These are phyloP conservation scores for Didymella glomerata DNA, from an alignment of 2,329 filamentous ascomycete genomes.

Conservation along the genomic window DNA sequence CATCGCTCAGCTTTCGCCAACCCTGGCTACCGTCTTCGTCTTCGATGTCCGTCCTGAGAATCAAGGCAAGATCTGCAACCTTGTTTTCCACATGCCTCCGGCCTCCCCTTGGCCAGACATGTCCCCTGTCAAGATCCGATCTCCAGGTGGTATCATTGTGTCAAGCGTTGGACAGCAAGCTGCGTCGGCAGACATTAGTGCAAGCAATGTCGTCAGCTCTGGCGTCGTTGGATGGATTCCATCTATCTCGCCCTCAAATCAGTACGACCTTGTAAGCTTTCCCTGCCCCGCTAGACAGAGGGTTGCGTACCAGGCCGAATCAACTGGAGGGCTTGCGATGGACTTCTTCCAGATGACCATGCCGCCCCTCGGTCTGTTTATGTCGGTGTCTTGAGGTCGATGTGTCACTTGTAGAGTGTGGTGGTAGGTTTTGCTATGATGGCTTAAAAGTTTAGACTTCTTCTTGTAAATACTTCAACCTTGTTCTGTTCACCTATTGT, in stretches of 20 bases:
- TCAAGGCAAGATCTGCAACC: slow-evolving; percentile 56
- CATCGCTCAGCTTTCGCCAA: slow-evolving; percentile 52
- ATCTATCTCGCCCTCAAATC: slow-evolving; percentile 26
- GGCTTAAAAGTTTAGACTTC: slow-evolving; percentile 12
- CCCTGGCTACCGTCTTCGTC: slow-evolving; percentile 54
- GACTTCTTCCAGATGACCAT: slow-evolving; percentile 40
- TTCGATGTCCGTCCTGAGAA: slow-evolving; percentile 56
- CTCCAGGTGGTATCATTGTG: slow-evolving; percentile 49
- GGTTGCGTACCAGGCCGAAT: slow-evolving; percentile 37
- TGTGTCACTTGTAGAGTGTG: slow-evolving; percentile 3
- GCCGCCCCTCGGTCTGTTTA: slow-evolving; percentile 37
- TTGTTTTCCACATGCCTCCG: slow-evolving; percentile 58
- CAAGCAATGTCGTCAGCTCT: slow-evolving; percentile 16
- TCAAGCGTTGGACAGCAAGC: slow-evolving; percentile 31
- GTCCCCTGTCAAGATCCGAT: slow-evolving; percentile 41
- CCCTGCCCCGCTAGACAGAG: slow-evolving; percentile 38
- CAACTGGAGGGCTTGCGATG: slow-evolving; percentile 34
- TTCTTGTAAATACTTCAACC: slow-evolving; percentile 24
- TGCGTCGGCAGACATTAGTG: slow-evolving; percentile 18
- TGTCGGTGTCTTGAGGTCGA: slow-evolving; percentile 21
- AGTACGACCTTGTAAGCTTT: slow-evolving; percentile 32
- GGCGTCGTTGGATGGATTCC: slow-evolving; percentile 27
- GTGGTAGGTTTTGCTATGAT: slow-evolving; percentile 7
- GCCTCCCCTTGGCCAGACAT: slow-evolving; percentile 46
- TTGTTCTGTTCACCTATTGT: not conserved